Conservation (phyloP, 1,139 yeast genomes). For the Candida labiduridarum region DNA sequence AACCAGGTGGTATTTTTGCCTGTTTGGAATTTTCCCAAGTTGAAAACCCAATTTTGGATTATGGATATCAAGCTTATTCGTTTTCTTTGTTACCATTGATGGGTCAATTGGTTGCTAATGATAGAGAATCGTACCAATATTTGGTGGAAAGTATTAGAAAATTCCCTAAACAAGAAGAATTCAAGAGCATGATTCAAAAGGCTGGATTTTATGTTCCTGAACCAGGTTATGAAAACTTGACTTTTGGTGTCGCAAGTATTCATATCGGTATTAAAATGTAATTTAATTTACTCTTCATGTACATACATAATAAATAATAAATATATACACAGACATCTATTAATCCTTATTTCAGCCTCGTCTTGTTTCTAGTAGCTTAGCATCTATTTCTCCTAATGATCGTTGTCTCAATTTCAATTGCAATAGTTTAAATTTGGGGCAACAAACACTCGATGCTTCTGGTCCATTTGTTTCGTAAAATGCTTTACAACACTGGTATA, state of each 20-base stretch:
- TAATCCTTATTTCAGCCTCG: background rate
- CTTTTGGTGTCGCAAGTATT: conserved; percentile 96
- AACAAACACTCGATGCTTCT: conserved; percentile 61
- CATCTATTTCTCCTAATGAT: conserved; percentile 53
- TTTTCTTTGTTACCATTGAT: conserved; percentile 86
- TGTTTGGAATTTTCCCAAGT: conserved; percentile 95
- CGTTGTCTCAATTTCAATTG: conserved; percentile 62
- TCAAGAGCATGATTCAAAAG: conserved; percentile 87
- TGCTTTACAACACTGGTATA: conserved; percentile 61
- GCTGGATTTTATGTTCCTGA: conserved; percentile 92
- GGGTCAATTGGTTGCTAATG: conserved; percentile 95
- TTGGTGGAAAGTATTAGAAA: conserved; percentile 89
- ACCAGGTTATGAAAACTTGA: conserved; percentile 88
- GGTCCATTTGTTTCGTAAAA: conserved; percentile 57
- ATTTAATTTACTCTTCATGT: background rate
- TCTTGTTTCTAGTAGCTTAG: conserved; percentile 37
- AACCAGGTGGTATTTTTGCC: conserved; percentile 96
- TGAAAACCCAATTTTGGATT: conserved; percentile 73
- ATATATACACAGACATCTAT: background rate
- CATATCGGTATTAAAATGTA: conserved; percentile 89
- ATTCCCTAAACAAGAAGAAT: conserved; percentile 91
- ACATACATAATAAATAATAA: background rate
- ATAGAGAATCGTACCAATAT: conserved; percentile 93
- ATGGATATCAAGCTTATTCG: conserved; percentile 84
- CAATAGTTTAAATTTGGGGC: conserved; percentile 61